Conservation (phyloP, 2,329 filamentous ascomycete species). For the Penicillium sp. region DNA sequence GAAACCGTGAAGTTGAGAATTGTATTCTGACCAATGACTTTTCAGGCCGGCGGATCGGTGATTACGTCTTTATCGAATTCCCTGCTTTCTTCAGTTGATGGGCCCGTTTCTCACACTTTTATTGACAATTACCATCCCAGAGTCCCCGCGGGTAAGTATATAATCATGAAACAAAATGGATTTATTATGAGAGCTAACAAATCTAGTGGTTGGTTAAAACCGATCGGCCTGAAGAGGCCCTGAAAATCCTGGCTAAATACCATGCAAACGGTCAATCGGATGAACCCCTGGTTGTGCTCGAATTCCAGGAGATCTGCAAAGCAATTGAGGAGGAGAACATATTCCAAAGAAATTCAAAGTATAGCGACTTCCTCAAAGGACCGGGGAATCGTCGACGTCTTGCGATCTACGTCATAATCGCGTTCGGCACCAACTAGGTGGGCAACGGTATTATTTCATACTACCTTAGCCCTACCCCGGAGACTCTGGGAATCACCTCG, state of each 20-base stretch:
- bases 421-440: constrained; percentile 35
- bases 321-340: constrained; percentile 41
- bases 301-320: constrained; percentile 56
- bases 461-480: neutral
- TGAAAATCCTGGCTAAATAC: constrained; percentile 35
- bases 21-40: too few species aligned
- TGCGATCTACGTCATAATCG: constrained; percentile 32
- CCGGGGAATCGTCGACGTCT: constrained; percentile 35
- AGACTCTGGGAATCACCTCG: neutral
- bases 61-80: too few species aligned
- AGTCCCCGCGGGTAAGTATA: too few species aligned
- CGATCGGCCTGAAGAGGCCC: constrained; percentile 23
- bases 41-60: too few species aligned
- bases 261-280: constrained; percentile 52
- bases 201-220: too few species aligned
- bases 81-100: too few species aligned
- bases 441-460: constrained; percentile 38
- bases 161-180: too few species aligned
- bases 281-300: constrained; percentile 53
- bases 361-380: constrained; percentile 26
- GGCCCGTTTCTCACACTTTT: too few species aligned
- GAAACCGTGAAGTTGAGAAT: too few species aligned
- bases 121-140: too few species aligned
- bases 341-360: constrained; percentile 23
- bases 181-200: neutral